phyloP scores from a whole-genome alignment of 352 stramenopile genomes.

The Globisporangium perplexum region DNA sequence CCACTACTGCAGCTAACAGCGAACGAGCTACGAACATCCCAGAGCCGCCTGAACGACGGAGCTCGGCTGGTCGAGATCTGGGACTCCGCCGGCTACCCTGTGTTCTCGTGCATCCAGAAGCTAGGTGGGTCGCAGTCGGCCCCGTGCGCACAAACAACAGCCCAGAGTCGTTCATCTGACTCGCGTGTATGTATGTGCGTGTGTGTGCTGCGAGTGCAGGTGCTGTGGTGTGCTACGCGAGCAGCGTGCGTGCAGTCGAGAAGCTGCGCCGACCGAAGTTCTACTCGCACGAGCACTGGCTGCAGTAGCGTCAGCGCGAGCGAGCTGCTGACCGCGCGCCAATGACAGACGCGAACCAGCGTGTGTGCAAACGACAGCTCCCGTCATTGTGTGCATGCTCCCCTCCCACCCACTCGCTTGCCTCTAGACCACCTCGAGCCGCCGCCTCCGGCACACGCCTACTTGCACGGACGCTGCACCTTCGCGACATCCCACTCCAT shows the following conservation, averaged over 20 bases:
- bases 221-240: slow-evolving; percentile 45
- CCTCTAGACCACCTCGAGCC: no score
- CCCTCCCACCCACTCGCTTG: neutral
- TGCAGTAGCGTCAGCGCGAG: slow-evolving; percentile 8
- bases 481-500: slow-evolving; percentile 86
- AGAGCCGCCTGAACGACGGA: slow-evolving; percentile 30
- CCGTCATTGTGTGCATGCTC: neutral
- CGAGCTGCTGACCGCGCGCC: no score
- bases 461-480: slow-evolving; percentile 49
- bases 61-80: slow-evolving; percentile 31
- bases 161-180: neutral
- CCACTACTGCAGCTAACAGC: neutral
- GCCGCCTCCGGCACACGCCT: no score
- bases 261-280: slow-evolving; percentile 47
- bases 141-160: neutral
- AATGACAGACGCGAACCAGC: no score
- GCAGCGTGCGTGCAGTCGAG: slow-evolving; percentile 42
- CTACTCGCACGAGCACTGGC: slow-evolving; percentile 42
- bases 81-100: slow-evolving; percentile 31
- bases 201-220: slow-evolving; percentile 12
- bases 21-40: neutral
- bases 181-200: neutral
- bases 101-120: slow-evolving; percentile 50
- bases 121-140: slow-evolving; percentile 20
- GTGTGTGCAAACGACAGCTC: neutral